phyloP scores from a whole-genome alignment of 352 stramenopile genomes.

The Aphanomyces astaci region DNA sequence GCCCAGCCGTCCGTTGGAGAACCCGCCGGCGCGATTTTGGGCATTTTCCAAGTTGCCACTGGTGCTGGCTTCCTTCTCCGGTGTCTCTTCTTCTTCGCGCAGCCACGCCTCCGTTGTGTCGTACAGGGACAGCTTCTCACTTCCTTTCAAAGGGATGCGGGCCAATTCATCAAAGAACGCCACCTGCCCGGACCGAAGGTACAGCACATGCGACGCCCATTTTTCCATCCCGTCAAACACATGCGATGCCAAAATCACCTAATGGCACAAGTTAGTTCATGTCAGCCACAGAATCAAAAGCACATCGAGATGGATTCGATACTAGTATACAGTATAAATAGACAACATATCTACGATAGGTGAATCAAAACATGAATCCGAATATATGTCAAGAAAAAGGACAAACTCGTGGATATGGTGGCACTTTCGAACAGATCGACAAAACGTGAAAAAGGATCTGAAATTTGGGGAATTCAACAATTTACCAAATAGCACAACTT shows the following conservation, averaged over 20 bases:
- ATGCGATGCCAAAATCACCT: constrained; percentile 80
- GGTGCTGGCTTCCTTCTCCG: constrained; percentile 50
- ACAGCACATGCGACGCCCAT: constrained; percentile 93
- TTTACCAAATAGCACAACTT: too few relatives aligned
- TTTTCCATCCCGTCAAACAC: constrained; percentile 98
- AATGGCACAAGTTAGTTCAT: too few relatives aligned
- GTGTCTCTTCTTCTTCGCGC: constrained; percentile 77
- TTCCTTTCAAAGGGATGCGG: constrained; percentile 42
- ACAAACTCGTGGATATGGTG: too few relatives aligned
- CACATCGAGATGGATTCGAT: too few relatives aligned
- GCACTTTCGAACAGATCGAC: too few relatives aligned
- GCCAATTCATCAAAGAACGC: constrained; percentile 56
- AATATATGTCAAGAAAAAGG: too few relatives aligned
- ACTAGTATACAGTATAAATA: too few relatives aligned
- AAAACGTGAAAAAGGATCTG: too few relatives aligned
- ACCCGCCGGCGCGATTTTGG: constrained; percentile 68
- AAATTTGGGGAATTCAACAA: too few relatives aligned
- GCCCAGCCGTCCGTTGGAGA: constrained; percentile 56
- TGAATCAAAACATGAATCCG: too few relatives aligned
- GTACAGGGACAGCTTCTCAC: constrained; percentile 81
- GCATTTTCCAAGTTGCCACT: constrained; percentile 45
- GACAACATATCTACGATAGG: too few relatives aligned
- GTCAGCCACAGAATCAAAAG: too few relatives aligned
- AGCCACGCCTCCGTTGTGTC: constrained; percentile 90
- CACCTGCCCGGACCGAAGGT: constrained; percentile 64